Base-by-base conservation (phyloP, 768 basidiomycete genomes). In the Xerocomus spinulosus region DNA sequence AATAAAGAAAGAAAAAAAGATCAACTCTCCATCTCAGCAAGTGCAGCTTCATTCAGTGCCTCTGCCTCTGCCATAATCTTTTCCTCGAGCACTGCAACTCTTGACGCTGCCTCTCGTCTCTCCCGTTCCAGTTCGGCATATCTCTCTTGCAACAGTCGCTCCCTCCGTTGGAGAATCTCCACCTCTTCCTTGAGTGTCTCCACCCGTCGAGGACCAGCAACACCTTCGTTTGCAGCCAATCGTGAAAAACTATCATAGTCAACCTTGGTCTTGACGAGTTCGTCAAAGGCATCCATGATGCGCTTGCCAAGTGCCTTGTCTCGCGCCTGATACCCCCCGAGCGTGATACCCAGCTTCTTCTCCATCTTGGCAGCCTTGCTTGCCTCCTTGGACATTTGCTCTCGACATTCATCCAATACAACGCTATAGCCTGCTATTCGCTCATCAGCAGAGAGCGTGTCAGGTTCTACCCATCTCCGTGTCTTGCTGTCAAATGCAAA, bases 261-360 rank as follows among this genome's bases (percentile, higher is more conserved):
- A 25, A 85, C 54, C 58, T 85, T 73, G 17, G 74, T 75, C 60
- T 73, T 74, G 47, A 83, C 77, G 25, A 93, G 73, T 56, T 85
- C 85, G 28, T 79, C 80, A 63, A 90, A 91, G 1, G 82, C 79
- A 24, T 81, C 79, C 3, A 70, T 73, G 37, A 90, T 62, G 2
- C 83, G 81, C 64, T 79, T 81, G 14, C 76, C 67, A 3, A 93
- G 73, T 33, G 79, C 78, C 59, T 76, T 76, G 24, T 82, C 82
- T 9, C 94, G 81, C 32, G 78, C 77, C 61, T 89, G 81, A 65
- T 98, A 98, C 9, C 96, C 96, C n/a, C 93, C 93, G 3, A 98
- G 79, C 13, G 80, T 79, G 48, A 92, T 81, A 9, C 75, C 78
- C 9, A 98, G 79, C 66, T 92, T 95, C 79, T 93, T 96, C 74